Evolutionary conservation across 2,329 filamentous ascomycete species (phyloP).

Genomic region (Xylaria sp.): DNA sequence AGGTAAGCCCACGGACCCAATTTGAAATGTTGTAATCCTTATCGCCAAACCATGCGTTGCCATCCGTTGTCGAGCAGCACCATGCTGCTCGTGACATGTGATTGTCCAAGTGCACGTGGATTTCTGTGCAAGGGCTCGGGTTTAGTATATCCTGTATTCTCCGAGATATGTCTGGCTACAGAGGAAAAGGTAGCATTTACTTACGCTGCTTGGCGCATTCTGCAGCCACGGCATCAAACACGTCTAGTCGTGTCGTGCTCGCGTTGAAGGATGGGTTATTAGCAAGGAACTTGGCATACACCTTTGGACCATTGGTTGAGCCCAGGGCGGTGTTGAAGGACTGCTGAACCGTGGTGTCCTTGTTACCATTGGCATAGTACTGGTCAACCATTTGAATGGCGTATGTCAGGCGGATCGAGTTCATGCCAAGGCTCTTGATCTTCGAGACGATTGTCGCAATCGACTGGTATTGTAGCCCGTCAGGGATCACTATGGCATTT

Average conservation of each 20-base stretch:
- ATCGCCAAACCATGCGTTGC: slow-evolving; percentile 72
- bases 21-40: slow-evolving; percentile 66
- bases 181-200: background rate
- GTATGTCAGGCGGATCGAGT: slow-evolving; percentile 70
- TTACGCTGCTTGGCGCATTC: slow-evolving; percentile 62
- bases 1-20: slow-evolving; percentile 69
- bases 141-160: slow-evolving; percentile 9
- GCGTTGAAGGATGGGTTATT: slow-evolving; percentile 68
- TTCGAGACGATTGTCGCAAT: slow-evolving; percentile 64
- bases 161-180: background rate
- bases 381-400: slow-evolving; percentile 73
- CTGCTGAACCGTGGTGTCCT: slow-evolving; percentile 58
- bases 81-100: slow-evolving; percentile 68
- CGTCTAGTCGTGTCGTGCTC: slow-evolving; percentile 59
- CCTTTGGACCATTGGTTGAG: slow-evolving; percentile 61
- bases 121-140: slow-evolving; percentile 45
- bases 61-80: slow-evolving; percentile 66
- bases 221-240: slow-evolving; percentile 71
- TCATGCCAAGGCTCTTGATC: slow-evolving; percentile 70
- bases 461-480: slow-evolving; percentile 71
- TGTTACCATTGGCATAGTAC: slow-evolving; percentile 60
- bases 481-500: slow-evolving; percentile 61
- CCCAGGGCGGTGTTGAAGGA: slow-evolving; percentile 62
- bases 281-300: slow-evolving; percentile 63
- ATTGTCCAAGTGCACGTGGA: slow-evolving; percentile 70